Base-by-base conservation (phyloP, 2,329 filamentous ascomycete species). In the Furcasterigmium sp. region DNA sequence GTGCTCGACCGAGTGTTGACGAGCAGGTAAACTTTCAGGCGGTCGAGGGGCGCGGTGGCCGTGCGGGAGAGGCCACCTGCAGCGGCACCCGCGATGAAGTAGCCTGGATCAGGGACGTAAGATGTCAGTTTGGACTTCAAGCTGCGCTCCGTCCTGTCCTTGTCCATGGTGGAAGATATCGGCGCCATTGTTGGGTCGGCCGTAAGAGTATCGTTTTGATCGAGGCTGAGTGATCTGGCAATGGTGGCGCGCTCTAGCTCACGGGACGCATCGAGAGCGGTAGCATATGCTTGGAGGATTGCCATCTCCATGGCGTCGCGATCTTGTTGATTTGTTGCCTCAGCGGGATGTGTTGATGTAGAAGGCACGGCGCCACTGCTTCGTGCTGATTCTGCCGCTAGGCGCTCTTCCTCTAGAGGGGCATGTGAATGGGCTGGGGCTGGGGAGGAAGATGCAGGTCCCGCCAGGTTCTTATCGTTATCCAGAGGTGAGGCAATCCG, bases 11-110 rank as follows among this genome's bases (percentile, higher is more conserved):
- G 78, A 45, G 89, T 95, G 65, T 94, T 91, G 42, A 95, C 91
- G 56, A 98, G 93, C 42, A 98, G 80, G 64, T 95, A 97, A 52
- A 98, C 93, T 70, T 97, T 97, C 46, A 98, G 75, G 56, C 93
- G 89, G 70, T 98, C 93, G 65, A 98, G 83, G 47, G 93, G 93
- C 47, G 93, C 93, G 54, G 93, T 98, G 51, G 88, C 86, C 60
- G 93, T 97, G 61, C 93, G 85, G 61, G 91, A 97, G 57, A 96
- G 84, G 63, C 90, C 91, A 63, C 93, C 93, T 63, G 91, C 90
- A 62, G 95, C 75, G 65, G 90, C 93, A 74, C 93, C 93, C 64
- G 93, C 93, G 70, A 95, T 69, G 68, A 97, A 98, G 71, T 97
- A 98, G 78, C 93, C 93, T 95, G 85, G 77, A 81, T 89, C 80